Evolutionary conservation across 805 yeast species (phyloP).

Genomic region (Scheffersomyces spartinae): DNA sequence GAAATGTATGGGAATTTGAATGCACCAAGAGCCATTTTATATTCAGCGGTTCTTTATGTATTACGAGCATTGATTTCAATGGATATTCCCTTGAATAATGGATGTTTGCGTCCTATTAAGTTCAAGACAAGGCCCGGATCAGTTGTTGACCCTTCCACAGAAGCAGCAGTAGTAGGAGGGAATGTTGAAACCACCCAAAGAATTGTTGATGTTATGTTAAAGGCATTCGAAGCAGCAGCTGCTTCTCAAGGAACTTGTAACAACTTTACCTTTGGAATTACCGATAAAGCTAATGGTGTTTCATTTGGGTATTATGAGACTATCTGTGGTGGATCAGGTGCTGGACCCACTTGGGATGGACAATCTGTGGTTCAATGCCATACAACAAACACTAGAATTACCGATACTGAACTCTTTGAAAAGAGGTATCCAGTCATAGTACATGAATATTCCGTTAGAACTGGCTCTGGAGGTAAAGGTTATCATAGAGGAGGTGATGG

Average conservation of each 20-base stretch:
- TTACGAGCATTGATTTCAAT: slow-evolving; percentile 74
- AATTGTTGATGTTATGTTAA: slow-evolving; percentile 78
- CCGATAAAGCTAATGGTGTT: slow-evolving; percentile 37
- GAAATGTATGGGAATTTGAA: slow-evolving; percentile 84
- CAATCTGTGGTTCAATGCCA: slow-evolving; percentile 86
- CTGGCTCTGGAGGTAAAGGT: slow-evolving; percentile 75
- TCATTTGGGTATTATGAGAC: slow-evolving; percentile 92
- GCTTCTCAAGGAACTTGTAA: slow-evolving; percentile 96
- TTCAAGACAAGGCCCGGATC: slow-evolving; percentile 33
- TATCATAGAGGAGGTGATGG: slow-evolving; percentile 73
- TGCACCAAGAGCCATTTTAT: slow-evolving; percentile 86
- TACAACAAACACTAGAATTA: slow-evolving; percentile 88
- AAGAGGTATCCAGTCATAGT: slow-evolving; percentile 77
- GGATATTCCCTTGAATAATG: slow-evolving; percentile 88
- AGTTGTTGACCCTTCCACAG: slow-evolving; percentile 58
- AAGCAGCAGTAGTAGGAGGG: slow-evolving; percentile 86
- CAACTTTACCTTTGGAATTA: slow-evolving; percentile 84
- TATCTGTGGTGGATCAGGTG: slow-evolving; percentile 94
- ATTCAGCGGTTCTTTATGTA: slow-evolving; percentile 81
- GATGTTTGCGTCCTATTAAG: slow-evolving; percentile 73
- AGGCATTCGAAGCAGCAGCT: slow-evolving; percentile 82
- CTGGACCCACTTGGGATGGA: slow-evolving; percentile 79
- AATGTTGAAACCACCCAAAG: slow-evolving; percentile 93
- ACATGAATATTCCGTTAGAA: slow-evolving; percentile 58
- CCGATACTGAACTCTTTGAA: slow-evolving; percentile 85